phyloP scores from a whole-genome alignment of 2,329 filamentous ascomycete genomes.

The Diplodia scrobiculata region DNA sequence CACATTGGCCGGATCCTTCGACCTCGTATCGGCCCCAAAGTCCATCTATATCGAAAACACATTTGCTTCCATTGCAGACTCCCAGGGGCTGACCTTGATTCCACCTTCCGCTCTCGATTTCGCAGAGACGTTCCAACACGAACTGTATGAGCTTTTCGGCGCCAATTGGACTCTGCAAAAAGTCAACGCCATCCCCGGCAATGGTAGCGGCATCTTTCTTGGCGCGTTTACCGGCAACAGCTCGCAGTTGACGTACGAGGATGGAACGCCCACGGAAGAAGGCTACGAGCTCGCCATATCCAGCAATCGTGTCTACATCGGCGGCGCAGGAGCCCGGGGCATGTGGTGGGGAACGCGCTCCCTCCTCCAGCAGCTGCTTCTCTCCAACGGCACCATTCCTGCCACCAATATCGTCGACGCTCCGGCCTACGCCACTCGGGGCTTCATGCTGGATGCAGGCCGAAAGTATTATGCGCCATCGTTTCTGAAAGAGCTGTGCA shows the following conservation, averaged over 20 bases:
- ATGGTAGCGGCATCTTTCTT: slow-evolving; percentile 50
- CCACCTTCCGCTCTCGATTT: slow-evolving; percentile 56
- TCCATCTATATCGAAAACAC: slow-evolving; percentile 49
- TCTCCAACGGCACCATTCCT: slow-evolving; percentile 42
- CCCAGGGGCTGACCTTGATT: slow-evolving; percentile 54
- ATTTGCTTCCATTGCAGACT: slow-evolving; percentile 49
- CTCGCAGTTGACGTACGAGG: slow-evolving; percentile 50
- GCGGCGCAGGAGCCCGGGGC: slow-evolving; percentile 50
- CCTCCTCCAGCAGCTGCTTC: slow-evolving; percentile 48
- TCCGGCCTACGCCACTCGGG: slow-evolving; percentile 51
- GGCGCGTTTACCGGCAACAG: slow-evolving; percentile 39
- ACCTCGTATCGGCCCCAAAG: slow-evolving; percentile 32
- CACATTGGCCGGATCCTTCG: slow-evolving; percentile 34
- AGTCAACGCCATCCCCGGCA: slow-evolving; percentile 42
- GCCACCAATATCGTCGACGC: slow-evolving; percentile 43
- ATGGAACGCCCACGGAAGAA: slow-evolving; percentile 53
- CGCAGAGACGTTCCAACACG: slow-evolving; percentile 51
- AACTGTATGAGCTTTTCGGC: slow-evolving; percentile 49
- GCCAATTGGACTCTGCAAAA: slow-evolving; percentile 48
- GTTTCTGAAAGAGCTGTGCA: slow-evolving; percentile 51
- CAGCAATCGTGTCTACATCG: slow-evolving; percentile 42
- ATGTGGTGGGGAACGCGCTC: slow-evolving; percentile 55
- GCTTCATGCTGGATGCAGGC: slow-evolving; percentile 51
- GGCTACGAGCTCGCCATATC: slow-evolving; percentile 53
- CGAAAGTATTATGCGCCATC: slow-evolving; percentile 49